A percentile compares a stretch with the other conserved stretches of the same genome.
phyloP scores from a whole-genome alignment of 2,329 filamentous ascomycete species.

The Thelonectria olida region DNA sequence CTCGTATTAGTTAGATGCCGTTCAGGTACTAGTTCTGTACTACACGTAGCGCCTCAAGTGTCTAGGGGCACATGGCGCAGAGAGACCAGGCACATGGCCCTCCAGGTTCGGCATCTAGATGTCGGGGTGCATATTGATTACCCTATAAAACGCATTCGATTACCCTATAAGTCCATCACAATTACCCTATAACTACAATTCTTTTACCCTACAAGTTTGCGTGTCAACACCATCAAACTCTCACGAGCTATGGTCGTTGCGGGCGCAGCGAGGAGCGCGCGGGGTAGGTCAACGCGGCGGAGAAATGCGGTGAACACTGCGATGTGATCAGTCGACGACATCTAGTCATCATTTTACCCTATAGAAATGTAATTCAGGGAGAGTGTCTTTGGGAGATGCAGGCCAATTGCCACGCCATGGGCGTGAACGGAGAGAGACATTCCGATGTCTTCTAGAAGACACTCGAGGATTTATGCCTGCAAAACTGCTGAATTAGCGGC shows the following conservation, averaged over 20 bases:
- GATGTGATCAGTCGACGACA: neutral
- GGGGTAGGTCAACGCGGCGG: neutral
- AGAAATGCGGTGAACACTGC: too few relatives aligned
- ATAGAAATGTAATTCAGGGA: neutral
- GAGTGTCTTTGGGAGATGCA: neutral
- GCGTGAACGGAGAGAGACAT: too few relatives aligned
- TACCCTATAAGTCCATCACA: constrained; percentile 11
- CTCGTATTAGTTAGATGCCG: too few relatives aligned
- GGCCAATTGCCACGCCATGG: too few relatives aligned
- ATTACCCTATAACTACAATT: neutral
- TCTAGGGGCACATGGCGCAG: neutral
- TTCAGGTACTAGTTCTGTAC: too few relatives aligned
- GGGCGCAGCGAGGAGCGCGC: too few relatives aligned
- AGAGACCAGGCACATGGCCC: neutral
- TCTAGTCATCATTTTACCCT: neutral
- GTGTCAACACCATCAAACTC: neutral
- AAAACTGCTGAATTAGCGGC: too few relatives aligned
- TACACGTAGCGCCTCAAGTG: neutral
- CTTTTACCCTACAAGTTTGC: too few relatives aligned
- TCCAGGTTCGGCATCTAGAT: neutral
- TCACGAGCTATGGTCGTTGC: too few relatives aligned
- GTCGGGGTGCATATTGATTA: constrained; percentile 15
- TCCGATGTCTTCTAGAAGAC: too few relatives aligned
- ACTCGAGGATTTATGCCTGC: neutral
- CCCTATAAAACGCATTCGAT: constrained; percentile 14